Base-by-base conservation (phyloP, 148 eudicot genomes). In the Silene conica region DNA sequence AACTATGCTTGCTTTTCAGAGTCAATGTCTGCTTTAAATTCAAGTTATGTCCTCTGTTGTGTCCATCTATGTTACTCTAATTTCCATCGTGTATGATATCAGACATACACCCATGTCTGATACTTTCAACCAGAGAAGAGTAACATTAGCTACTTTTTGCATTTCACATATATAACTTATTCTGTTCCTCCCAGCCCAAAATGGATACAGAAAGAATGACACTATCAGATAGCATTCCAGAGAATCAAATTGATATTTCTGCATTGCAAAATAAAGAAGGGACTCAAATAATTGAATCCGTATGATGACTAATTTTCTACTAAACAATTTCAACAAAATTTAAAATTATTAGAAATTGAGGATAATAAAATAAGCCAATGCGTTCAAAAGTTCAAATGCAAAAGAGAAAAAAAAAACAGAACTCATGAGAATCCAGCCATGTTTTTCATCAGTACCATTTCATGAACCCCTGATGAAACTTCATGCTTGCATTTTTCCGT, bases 391-490 rank as follows among this genome's bases (percentile, higher is more conserved):
- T 10, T 52, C 55, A 61, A 68, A 26, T 0, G 20, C 18, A 71
- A 64, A 4, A 58, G 56, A 25, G 57, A 25, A 6, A 19, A 70
- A 66, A 74, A 82, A 26, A 26, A 26, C 28, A 26, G 55, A 50
- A 50, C 55, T 79, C 65, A 67, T 50, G 21, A 26, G 67, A 34
- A 61, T 19, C 43, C 73, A 79, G 22, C 48, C 66, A n/a, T 75
- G 26, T 25, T 61, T 26, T 70, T 55, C 57, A 26, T 63, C 67
- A 21, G 14, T 59, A 46, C 75, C 60, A 50, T 60, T 60, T 61
- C 74, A 58, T 76, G 71, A 56, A 23, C 71, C 74, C 45, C 72
- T 23, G 59, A 59, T 69, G 34, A 80, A 20, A 75, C 71, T 78
- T 70, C 75, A 75, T 43, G 54, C 54, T 43, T 63, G 75, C 77